These are phyloP conservation scores for Macrophomina phaseolina DNA, from an alignment of 2,329 filamentous ascomycete species.

Conservation along the genomic window DNA sequence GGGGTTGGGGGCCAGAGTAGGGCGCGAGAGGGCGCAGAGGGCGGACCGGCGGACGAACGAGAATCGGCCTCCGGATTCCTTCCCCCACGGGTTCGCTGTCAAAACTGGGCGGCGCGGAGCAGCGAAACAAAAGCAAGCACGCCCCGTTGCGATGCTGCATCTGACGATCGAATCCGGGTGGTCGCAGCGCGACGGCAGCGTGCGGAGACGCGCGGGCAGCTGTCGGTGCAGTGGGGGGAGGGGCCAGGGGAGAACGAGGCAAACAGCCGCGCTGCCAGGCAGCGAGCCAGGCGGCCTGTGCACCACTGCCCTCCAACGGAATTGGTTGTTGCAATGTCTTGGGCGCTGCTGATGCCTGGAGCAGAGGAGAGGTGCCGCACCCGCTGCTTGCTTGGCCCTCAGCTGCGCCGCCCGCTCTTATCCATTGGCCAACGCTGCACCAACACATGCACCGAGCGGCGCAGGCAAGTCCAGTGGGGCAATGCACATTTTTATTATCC, in stretches of 20 bases:
- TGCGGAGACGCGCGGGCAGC: slow-evolving; percentile 7
- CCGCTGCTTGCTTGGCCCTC: slow-evolving; percentile 2
- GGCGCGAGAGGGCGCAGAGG: slow-evolving; percentile 3
- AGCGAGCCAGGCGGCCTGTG: slow-evolving; percentile 14
- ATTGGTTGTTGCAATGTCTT: slow-evolving; percentile 20
- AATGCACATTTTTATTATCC: slow-evolving; percentile 25
- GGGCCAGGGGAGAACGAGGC: slow-evolving; percentile 13
- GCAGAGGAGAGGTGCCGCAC: slow-evolving; percentile 5
- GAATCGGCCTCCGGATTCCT: neutral
- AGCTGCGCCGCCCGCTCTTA: slow-evolving; percentile 15
- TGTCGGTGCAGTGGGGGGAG: neutral
- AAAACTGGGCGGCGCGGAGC: neutral
- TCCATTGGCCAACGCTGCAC: slow-evolving; percentile 22
- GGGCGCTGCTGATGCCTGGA: slow-evolving; percentile 23
- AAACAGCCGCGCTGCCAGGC: slow-evolving; percentile 19
- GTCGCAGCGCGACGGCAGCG: neutral
- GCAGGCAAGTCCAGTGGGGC: slow-evolving; percentile 22
- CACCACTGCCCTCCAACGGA: slow-evolving; percentile 10
- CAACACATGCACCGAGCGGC: slow-evolving; percentile 18
- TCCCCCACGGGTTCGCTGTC: slow-evolving; percentile 19
- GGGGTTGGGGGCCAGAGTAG: slow-evolving; percentile 8
- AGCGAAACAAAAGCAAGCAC: slow-evolving; percentile 20
- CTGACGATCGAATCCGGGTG: neutral
- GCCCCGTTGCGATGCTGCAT: slow-evolving; percentile 3
- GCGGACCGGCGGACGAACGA: slow-evolving; percentile 13